phyloP scores from a whole-genome alignment of 108 stramenopile species.

The Cafeteria roenbergensis region DNA sequence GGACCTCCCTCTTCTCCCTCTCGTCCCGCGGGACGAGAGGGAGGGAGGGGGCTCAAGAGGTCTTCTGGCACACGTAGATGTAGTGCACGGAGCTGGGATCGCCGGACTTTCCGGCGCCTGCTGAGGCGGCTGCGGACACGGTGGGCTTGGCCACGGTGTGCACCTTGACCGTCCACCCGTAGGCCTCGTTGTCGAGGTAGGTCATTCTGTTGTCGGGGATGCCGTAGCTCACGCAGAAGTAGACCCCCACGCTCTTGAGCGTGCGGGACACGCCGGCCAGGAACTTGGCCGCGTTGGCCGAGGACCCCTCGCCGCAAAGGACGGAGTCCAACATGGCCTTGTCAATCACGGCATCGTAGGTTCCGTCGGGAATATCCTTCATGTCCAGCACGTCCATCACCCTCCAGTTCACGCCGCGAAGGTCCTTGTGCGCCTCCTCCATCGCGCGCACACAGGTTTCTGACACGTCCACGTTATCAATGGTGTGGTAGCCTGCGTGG shows the following conservation, averaged over 20 bases:
- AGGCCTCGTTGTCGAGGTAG: constrained; percentile 56
- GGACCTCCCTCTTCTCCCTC: too few relatives aligned
- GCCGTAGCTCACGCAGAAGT: constrained; percentile 52
- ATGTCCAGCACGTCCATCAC: constrained; percentile 39
- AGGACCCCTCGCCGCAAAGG: constrained; percentile 54
- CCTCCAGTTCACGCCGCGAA: constrained; percentile 40
- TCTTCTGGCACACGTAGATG: constrained; percentile 55
- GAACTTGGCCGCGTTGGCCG: constrained; percentile 58
- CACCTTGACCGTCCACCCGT: constrained; percentile 48
- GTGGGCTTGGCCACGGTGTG: constrained; percentile 58
- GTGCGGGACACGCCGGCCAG: constrained; percentile 48
- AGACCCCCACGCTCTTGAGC: constrained; percentile 50
- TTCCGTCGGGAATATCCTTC: constrained; percentile 51
- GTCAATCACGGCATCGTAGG: constrained; percentile 51
- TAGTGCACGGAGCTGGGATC: constrained; percentile 53
- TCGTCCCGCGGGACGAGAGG: too few relatives aligned
- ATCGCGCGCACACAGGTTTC: constrained; percentile 50
- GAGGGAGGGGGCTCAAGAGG: too few relatives aligned
- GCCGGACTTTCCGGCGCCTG: constrained; percentile 39
- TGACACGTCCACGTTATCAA: constrained; percentile 53
- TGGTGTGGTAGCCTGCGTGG: constrained; percentile 27
- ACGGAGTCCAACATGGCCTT: constrained; percentile 56
- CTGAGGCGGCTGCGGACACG: constrained; percentile 42
- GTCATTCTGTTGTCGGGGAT: constrained; percentile 52
- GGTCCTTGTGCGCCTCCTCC: constrained; percentile 48